These are phyloP conservation scores for Lactarius hatsudake DNA, from an alignment of 768 basidiomycete species.

Conservation along the genomic window DNA sequence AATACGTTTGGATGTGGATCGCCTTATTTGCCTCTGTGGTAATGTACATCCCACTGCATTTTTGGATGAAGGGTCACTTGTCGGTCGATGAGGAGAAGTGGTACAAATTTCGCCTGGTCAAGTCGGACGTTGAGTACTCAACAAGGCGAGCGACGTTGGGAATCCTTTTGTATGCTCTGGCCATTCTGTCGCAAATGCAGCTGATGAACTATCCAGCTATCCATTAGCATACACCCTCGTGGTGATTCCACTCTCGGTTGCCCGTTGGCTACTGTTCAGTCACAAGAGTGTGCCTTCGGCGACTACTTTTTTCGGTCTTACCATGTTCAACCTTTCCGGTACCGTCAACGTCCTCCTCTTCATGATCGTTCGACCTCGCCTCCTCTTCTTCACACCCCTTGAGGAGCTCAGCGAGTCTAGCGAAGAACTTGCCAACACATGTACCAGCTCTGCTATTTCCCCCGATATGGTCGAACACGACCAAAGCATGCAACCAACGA, in stretches of 20 bases:
- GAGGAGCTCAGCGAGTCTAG: too few species aligned
- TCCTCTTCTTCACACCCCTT: too few species aligned
- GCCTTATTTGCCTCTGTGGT: conserved; percentile 37
- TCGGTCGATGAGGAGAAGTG: conserved; percentile 32
- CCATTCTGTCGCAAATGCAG: not conserved
- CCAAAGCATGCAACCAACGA: too few species aligned
- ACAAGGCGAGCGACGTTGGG: conserved; percentile 15
- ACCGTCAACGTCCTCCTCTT: too few species aligned
- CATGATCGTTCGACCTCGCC: too few species aligned
- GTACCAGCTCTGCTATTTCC: too few species aligned
- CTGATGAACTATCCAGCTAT: conserved; percentile 32
- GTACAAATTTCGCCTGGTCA: conserved; percentile 36
- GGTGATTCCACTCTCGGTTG: conserved; percentile 41
- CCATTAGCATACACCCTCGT: conserved; percentile 40
- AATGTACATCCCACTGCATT: conserved; percentile 37
- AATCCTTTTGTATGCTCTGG: conserved; percentile 32
- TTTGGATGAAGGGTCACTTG: conserved; percentile 38
- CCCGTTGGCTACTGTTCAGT: conserved; percentile 40
- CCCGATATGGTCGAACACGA: too few species aligned
- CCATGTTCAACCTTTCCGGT: conserved; percentile 30
- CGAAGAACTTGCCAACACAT: too few species aligned
- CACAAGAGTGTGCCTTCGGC: conserved; percentile 30
- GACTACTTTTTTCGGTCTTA: conserved; percentile 35
- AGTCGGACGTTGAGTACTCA: conserved; percentile 7
- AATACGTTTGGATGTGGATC: conserved; percentile 49